A percentile compares a stretch with the other conserved stretches of the same genome.
Evolutionary conservation across 2,329 filamentous ascomycete genomes (phyloP).

Genomic region (Paracorniculantispora psalliotae): DNA sequence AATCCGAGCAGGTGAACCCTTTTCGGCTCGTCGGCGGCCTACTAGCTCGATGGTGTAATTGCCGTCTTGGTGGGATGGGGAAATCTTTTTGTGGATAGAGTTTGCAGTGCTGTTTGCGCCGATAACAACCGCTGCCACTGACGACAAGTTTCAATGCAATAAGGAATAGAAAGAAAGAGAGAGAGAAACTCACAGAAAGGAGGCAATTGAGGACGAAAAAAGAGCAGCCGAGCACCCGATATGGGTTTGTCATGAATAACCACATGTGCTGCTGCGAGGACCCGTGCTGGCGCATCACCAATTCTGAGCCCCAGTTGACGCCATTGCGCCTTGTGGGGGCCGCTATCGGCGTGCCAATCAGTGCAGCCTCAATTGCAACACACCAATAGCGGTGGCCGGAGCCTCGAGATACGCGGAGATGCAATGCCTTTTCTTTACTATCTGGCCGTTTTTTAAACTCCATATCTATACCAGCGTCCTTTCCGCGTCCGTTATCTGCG

Average conservation of each 20-base stretch:
- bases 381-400: background rate
- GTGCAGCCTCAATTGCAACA: slow-evolving; percentile 1
- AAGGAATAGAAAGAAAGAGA: background rate
- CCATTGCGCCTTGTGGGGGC: slow-evolving; percentile 25
- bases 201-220: slow-evolving; percentile 19
- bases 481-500: background rate
- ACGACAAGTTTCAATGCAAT: background rate
- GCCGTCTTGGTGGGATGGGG: slow-evolving; percentile 8
- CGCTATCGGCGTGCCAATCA: slow-evolving; percentile 20
- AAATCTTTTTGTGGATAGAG: background rate
- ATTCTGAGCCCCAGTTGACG: slow-evolving; percentile 27
- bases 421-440: background rate
- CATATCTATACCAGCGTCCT: background rate
- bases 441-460: background rate
- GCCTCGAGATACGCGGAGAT: slow-evolving; percentile 8
- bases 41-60: slow-evolving; percentile 1
- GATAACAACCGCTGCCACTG: background rate
- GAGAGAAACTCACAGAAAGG: slow-evolving; percentile 4
- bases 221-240: slow-evolving; percentile 12
- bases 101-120: background rate
- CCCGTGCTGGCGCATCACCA: slow-evolving; percentile 7
- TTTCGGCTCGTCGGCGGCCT: slow-evolving; percentile 4
- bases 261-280: slow-evolving; percentile 17
- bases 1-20: slow-evolving; percentile 31
- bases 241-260: background rate